Conservation (phyloP, 1,139 yeast genomes). For the Sugiyamaella xylanicola region DNA sequence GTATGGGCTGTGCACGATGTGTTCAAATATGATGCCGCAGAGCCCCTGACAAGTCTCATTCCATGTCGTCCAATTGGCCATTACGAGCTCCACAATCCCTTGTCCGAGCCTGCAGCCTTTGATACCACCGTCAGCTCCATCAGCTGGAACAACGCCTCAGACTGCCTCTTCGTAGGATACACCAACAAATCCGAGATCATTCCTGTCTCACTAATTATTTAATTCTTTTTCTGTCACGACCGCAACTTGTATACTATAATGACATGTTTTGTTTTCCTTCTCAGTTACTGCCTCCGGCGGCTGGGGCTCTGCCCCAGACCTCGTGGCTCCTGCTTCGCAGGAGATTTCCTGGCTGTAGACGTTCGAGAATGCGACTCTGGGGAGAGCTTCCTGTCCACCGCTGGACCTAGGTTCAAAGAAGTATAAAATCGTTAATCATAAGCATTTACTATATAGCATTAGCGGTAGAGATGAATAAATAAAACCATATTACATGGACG, state of each 20-base stretch:
- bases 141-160: slow-evolving; percentile 35
- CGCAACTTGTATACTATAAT: slow-evolving; percentile 3
- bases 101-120: slow-evolving; percentile 6
- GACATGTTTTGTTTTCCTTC: no score
- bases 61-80: slow-evolving; percentile 15
- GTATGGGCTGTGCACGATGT: slow-evolving; percentile 51
- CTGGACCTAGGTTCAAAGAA: not conserved
- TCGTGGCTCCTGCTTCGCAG: not conserved
- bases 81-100: not conserved
- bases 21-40: not conserved
- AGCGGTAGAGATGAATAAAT: slow-evolving; percentile 1
- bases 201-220: slow-evolving; percentile 1
- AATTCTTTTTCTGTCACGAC: slow-evolving; percentile 3
- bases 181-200: slow-evolving; percentile 19
- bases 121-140: slow-evolving; percentile 29
- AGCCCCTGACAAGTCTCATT: not conserved
- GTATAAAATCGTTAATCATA: not conserved
- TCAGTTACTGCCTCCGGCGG: slow-evolving; percentile 2
- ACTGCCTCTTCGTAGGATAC: slow-evolving; percentile 33
- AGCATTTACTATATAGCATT: no score
- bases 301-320: slow-evolving; percentile 1
- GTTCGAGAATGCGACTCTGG: not conserved
- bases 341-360: not conserved
- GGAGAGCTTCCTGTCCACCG: not conserved
- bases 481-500: not conserved